A percentile compares a stretch with the other conserved stretches of the same genome.
Conservation (phyloP, 2,329 filamentous ascomycete genomes). For the Hawksworthiomyces lignivorus region DNA sequence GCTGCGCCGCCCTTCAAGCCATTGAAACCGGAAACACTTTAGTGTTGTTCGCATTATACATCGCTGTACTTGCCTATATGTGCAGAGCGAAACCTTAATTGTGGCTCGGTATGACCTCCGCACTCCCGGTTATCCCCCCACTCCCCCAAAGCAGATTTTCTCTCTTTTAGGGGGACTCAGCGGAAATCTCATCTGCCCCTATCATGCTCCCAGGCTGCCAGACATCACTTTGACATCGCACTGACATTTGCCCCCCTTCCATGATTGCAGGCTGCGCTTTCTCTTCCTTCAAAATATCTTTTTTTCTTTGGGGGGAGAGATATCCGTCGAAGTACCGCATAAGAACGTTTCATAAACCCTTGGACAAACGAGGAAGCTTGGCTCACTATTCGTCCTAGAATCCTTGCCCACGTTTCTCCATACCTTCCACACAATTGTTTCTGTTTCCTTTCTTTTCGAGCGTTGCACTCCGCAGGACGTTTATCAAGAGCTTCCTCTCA, state of each 20-base stretch:
- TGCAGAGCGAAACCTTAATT: constrained; percentile 13
- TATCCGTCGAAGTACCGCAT: constrained; percentile 14
- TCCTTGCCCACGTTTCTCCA: background rate
- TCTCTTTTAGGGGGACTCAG: background rate
- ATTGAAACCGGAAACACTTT: constrained; percentile 6
- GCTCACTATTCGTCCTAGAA: background rate
- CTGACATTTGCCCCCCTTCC: constrained; percentile 12
- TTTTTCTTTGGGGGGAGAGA: too few relatives aligned
- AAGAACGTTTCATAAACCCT: constrained; percentile 20
- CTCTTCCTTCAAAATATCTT: too few relatives aligned
- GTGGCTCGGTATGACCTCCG: constrained; percentile 10
- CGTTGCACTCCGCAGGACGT: constrained; percentile 3
- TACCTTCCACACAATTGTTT: background rate
- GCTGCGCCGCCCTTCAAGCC: constrained; percentile 3
- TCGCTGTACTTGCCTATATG: constrained; percentile 3
- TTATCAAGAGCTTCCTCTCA: background rate
- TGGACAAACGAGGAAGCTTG: constrained; percentile 10
- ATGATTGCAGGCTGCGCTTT: too few relatives aligned
- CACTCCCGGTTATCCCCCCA: background rate
- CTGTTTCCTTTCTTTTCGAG: background rate
- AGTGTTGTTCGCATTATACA: constrained; percentile 2
- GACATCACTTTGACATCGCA: constrained; percentile 3
- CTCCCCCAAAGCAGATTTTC: constrained; percentile 5
- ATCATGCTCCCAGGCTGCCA: constrained; percentile 4
- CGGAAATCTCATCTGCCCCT: constrained; percentile 6